phyloP scores from a whole-genome alignment of 176 grass and related monocot genomes.

The Aegilops sharonensis region DNA sequence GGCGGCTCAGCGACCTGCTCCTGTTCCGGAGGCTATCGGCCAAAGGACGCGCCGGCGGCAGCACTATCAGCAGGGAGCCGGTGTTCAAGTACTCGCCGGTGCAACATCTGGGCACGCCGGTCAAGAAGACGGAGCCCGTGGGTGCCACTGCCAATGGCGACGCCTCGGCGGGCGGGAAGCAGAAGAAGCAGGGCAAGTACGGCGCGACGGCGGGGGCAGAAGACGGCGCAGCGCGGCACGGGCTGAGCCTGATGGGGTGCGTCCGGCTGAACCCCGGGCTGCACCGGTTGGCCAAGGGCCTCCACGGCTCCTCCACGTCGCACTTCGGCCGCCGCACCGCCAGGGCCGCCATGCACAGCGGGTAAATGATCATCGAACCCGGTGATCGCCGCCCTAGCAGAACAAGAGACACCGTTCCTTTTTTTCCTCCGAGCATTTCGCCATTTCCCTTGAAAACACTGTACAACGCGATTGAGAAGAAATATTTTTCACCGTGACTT shows the following conservation, averaged over 20 bases:
- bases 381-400: neutral
- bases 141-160: constrained; percentile 25
- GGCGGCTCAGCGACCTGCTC: constrained; percentile 80
- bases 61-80: constrained; percentile 53
- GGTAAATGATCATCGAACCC: neutral
- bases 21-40: constrained; percentile 69
- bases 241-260: constrained; percentile 49
- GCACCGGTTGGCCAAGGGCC: constrained; percentile 53
- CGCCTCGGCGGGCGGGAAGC: constrained; percentile 6
- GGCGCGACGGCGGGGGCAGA: neutral
- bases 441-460: neutral
- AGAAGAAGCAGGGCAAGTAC: constrained; percentile 48
- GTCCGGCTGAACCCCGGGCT: constrained; percentile 60
- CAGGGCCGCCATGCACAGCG: constrained; percentile 22
- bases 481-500: neutral
- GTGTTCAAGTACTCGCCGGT: constrained; percentile 46
- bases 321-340: constrained; percentile 46
- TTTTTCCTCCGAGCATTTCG: neutral
- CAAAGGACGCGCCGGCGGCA: constrained; percentile 7
- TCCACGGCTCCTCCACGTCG: constrained; percentile 31
- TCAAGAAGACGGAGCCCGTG: constrained; percentile 9
- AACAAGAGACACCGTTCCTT: neutral
- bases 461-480: constrained; percentile 36
- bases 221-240: constrained; percentile 7
- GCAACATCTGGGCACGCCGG: constrained; percentile 17